Base-by-base conservation (phyloP, 2,329 filamentous ascomycete genomes). In the Colletotrichum acutatum region DNA sequence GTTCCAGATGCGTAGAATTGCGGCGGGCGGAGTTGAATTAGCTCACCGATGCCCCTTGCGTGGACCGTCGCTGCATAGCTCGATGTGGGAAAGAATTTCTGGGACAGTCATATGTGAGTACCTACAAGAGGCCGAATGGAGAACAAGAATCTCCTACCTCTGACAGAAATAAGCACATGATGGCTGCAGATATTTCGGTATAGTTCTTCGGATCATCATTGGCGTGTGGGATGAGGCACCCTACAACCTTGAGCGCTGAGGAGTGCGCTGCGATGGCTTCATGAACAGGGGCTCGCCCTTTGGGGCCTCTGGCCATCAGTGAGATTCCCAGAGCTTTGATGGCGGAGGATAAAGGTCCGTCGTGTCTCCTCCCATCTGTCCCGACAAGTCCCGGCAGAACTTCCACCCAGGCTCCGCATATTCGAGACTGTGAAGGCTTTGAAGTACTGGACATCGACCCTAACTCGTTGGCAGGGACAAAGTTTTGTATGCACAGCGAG, bases 321-420 rank as follows among this genome's bases (percentile, higher is more conserved):
- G 80, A 77, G 1, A 78, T 62, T 0, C 78, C 81, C 58, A 85
- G 76, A 6, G 82, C 79, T 59, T 78, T 78, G 64, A 83, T 77
- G 2, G 83, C 78, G 1, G 78, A 75, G 2, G 75, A 74, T 6
- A 84, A 68, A 3, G 79, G 72, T 0, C 72, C 52, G 8, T 78
- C 71, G 0, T 37, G 34, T 5, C 34, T 37, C 5, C 34, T 37
- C 4, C 64, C 52, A 1, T 75, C 66, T 14, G 73, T 73, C 9
- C 68, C 59, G 1, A 77, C 75, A 3, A 85, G 76, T 0, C 76
- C 71, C 1, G 82, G 83, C 6, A 85, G 77, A 8, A 81, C 78
- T 63, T 82, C 82, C 0, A 84, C 79, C 84, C 83, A 85, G 0
- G 81, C 77, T 8, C 83, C 84, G 67, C 83, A 84, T 57, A 84